Conservation (phyloP, 2,329 filamentous ascomycete genomes). For the Rutstroemia sydowiana region DNA sequence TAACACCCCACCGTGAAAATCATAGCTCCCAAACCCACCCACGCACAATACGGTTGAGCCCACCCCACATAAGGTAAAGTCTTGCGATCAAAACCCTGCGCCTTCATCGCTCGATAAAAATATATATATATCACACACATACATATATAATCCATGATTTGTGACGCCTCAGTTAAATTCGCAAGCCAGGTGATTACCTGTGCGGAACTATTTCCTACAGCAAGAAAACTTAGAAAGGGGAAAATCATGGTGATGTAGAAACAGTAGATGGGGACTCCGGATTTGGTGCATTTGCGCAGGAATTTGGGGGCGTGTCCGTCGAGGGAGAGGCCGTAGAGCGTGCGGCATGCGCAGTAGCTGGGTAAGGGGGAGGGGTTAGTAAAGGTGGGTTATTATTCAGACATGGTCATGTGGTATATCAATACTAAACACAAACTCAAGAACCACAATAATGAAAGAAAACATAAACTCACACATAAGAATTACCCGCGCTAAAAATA, state of each 20-base stretch:
- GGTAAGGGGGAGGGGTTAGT: background rate
- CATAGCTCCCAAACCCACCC: slow-evolving; percentile 49
- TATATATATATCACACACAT: slow-evolving; percentile 63
- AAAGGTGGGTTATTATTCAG: background rate
- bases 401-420: background rate
- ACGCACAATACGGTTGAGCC: slow-evolving; percentile 60
- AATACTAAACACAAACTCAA: background rate
- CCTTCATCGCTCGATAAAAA: slow-evolving; percentile 61
- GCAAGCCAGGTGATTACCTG: slow-evolving; percentile 36
- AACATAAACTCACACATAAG: slow-evolving; percentile 37
- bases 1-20: slow-evolving; percentile 64
- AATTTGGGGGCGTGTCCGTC: slow-evolving; percentile 57
- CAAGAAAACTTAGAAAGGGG: slow-evolving; percentile 64
- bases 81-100: slow-evolving; percentile 58
- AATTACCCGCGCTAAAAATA: slow-evolving; percentile 55
- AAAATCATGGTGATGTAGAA: slow-evolving; percentile 58
- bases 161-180: slow-evolving; percentile 61
- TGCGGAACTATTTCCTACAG: slow-evolving; percentile 42
- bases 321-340: slow-evolving; percentile 61
- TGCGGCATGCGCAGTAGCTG: slow-evolving; percentile 56
- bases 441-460: background rate
- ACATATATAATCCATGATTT: slow-evolving; percentile 63
- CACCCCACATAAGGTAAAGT: slow-evolving; percentile 55
- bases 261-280: slow-evolving; percentile 55
- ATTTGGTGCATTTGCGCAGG: slow-evolving; percentile 53